phyloP scores from a whole-genome alignment of 768 basidiomycete species.

The Phylloporus sp. region DNA sequence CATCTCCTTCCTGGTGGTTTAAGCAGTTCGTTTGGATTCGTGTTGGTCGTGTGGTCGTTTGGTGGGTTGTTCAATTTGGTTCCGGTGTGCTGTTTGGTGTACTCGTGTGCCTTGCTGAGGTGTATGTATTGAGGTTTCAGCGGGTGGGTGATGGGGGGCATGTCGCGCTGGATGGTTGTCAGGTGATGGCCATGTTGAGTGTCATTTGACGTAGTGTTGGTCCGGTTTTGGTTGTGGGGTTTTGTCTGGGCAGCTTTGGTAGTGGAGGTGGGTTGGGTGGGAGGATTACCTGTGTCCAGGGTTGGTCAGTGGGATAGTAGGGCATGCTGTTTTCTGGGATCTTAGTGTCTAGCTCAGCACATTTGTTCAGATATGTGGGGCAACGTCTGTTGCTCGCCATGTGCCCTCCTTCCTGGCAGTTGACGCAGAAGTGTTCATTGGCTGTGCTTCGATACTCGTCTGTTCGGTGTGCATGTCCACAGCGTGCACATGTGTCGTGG shows the following conservation, averaged over 20 bases:
- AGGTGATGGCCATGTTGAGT: too few relatives aligned
- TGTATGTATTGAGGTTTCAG: too few relatives aligned
- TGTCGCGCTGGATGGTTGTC: too few relatives aligned
- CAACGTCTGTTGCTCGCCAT: background rate
- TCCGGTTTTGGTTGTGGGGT: too few relatives aligned
- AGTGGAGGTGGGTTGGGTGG: background rate
- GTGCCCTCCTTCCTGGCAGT: background rate
- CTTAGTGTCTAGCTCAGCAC: background rate
- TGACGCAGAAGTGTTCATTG: background rate
- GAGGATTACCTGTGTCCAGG: background rate
- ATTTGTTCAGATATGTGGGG: background rate
- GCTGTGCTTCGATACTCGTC: background rate
- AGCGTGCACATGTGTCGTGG: background rate
- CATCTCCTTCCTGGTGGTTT: too few relatives aligned
- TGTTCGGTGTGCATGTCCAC: background rate
- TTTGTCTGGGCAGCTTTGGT: background rate
- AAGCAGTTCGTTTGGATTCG: too few relatives aligned
- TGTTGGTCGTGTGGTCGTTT: too few relatives aligned
- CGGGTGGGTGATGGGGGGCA: too few relatives aligned
- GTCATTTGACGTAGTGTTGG: too few relatives aligned
- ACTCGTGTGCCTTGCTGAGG: too few relatives aligned
- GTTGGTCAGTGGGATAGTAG: background rate
- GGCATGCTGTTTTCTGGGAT: slow-evolving; percentile 4
- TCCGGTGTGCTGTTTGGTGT: too few relatives aligned
- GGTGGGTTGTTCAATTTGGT: too few relatives aligned